These are phyloP conservation scores for Neofusicoccum ribis DNA, from an alignment of 2,329 filamentous ascomycete species.

Conservation along the genomic window DNA sequence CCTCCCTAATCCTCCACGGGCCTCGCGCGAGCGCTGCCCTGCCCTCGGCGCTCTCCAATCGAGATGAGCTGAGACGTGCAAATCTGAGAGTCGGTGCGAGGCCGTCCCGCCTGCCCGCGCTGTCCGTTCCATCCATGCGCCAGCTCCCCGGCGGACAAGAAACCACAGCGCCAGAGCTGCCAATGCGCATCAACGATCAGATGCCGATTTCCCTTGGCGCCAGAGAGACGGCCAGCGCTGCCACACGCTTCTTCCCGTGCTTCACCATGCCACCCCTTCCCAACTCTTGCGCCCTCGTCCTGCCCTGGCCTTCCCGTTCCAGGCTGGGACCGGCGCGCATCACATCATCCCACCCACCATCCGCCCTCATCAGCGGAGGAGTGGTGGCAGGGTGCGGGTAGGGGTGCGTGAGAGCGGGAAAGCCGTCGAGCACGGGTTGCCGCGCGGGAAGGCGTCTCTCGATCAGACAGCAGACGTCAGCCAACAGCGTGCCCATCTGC, in stretches of 20 bases:
- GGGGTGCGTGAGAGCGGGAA: not conserved
- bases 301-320: not conserved
- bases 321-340: not conserved
- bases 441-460: not conserved
- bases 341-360: slow-evolving; percentile 1
- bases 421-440: not conserved
- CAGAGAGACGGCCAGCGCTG: not conserved
- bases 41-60: slow-evolving; percentile 10
- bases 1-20: not conserved
- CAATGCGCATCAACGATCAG: slow-evolving; percentile 11
- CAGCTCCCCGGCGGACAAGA: not conserved
- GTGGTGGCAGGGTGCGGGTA: not conserved
- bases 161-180: not conserved
- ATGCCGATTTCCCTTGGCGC: not conserved
- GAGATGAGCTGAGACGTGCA: slow-evolving; percentile 11
- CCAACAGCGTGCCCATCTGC: not conserved
- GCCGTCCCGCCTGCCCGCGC: not conserved
- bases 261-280: slow-evolving; percentile 1
- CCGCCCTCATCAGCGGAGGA: not conserved
- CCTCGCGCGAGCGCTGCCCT: not conserved
- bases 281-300: not conserved
- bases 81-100: slow-evolving; percentile 4
- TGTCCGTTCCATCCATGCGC: not conserved
- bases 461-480: slow-evolving; percentile 6
- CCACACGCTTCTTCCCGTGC: slow-evolving; percentile 2